Base-by-base conservation (phyloP, 164 flowering plant genomes). In the Berberis thunbergii region DNA sequence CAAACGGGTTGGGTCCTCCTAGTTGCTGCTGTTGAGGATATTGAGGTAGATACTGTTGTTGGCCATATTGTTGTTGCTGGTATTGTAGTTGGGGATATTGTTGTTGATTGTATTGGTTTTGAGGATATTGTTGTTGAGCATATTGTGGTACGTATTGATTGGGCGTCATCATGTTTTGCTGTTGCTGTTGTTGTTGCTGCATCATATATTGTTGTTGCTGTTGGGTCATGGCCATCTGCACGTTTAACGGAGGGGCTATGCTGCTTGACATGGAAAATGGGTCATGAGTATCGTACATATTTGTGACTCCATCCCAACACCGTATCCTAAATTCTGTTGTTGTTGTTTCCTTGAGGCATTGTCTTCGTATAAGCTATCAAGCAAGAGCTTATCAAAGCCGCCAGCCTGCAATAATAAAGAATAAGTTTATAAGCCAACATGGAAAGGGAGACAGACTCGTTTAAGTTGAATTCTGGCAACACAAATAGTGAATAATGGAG, bases 311-410 rank as follows among this genome's bases (percentile, higher is more conserved):
- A 54, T 71, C 10, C 75, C 71, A 41, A 55, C 67, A n/a, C 76
- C 84, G 57, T 78, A 87, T 2, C 85, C 92, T 45, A 84, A 85
- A 64, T 81, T 78, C 54, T 41, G 41, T 56, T 80, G 85, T 62
- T 77, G 48, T 60, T 87, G 89, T 9, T 78, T 82, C 73, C 96
- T 78, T 1, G 93, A 58, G 0, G 92, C 72, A 49, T 66, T 63
- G 74, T 95, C 94, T 41, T 89, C 97, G 50, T 95, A 95, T 69
- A 95, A 76, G 78, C 99, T 95, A 66, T 95, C 89, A 0, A 91
- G 91, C 71, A 95, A 76, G 65, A 87, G 79, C 76, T 71, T 84
- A 80, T 95, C 83, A 46, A 95, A 95, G 1, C 97, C 45, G 42
- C 61, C 59, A 56, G 59, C 59, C 59, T 56, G 59, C 7, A 56